Evolutionary conservation across 345 rosid species (phyloP), one percentile per base, ranked within the genome.

Genomic region (Draba incana): DNA sequence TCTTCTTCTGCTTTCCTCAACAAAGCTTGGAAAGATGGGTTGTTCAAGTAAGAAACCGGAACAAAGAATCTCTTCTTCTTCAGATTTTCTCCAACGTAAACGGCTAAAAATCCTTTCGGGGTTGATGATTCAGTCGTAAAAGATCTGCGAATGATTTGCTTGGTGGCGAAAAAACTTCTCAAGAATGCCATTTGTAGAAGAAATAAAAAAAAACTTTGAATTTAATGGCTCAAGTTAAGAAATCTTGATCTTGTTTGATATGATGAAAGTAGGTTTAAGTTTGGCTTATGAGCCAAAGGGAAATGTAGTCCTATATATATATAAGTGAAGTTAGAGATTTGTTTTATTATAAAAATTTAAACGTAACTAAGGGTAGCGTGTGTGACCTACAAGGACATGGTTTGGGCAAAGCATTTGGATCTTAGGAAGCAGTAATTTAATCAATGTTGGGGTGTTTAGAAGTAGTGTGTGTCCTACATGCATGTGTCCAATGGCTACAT

Each of bases 1-100:
- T 83, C 84, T 74, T 83, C 79, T 62, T 84, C 82, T 15, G 80
- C 76, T 58, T 78, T 57, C 12, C 80, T 58, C 12, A 76, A 37
- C 77, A 79, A 68, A 37, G 38, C 73, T 31, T 78, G 82, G 45
- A 85, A 83, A 24, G 80, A 68, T 64, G 75, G 81, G 10, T 71
- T 64, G 52, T 64, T 79, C 66, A 74, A 51, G 62, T 70, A 79
- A 12, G 57, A 75, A 20, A 85, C 42, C 7, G 84, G 84, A 73
- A 81, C 62, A 49, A 75, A 25, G 59, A 67, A 77, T 57, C 78
- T 69, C 75, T 74, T 74, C 57, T 69, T 82, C 56, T 74, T 51
- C 50, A 64, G 35, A 4, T 43, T 77, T 55, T 80, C 78, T 52
- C 86, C 84, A 61, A 75, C 76, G 27, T 77, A 77, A 12, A 84